phyloP scores from a whole-genome alignment of 371 early-diverging fungal species.

The Paraphysoderma sedebokerense region DNA sequence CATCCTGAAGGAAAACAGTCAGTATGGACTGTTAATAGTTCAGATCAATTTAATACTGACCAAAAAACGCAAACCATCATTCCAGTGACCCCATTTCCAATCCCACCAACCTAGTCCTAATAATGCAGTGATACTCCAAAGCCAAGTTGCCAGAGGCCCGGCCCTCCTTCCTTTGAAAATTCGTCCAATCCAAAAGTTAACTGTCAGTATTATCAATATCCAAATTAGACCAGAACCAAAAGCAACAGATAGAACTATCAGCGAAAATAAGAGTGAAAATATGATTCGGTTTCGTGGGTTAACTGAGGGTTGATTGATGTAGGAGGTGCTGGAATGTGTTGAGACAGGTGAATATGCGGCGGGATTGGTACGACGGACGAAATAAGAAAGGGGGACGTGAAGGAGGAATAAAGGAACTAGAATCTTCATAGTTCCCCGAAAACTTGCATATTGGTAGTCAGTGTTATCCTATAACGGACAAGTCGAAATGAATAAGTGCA shows the following conservation, averaged over 20 bases:
- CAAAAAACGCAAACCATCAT: constrained; percentile 1
- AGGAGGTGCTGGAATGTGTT: no score
- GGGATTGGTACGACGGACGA: no score
- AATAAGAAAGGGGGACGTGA: no score
- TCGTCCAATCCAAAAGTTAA: constrained; percentile 46
- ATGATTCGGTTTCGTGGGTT: no score
- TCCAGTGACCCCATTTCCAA: constrained; percentile 44
- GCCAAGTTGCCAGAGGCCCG: constrained; percentile 43
- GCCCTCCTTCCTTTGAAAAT: constrained; percentile 14
- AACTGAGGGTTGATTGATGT: no score
- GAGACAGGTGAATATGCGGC: no score
- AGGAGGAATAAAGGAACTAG: no score
- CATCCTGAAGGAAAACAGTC: neutral
- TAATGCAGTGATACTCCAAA: constrained; percentile 49
- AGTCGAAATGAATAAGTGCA: no score
- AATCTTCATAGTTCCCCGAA: no score
- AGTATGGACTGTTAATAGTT: neutral
- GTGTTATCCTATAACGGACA: no score
- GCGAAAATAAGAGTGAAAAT: constrained; percentile 37
- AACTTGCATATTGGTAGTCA: no score
- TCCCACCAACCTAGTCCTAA: constrained; percentile 50
- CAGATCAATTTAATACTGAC: no score
- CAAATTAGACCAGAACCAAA: constrained; percentile 53
- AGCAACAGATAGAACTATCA: constrained; percentile 35
- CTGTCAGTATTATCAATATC: constrained; percentile 33